Conservation (phyloP, 208 protist genomes). For the Leishmania tropica region DNA sequence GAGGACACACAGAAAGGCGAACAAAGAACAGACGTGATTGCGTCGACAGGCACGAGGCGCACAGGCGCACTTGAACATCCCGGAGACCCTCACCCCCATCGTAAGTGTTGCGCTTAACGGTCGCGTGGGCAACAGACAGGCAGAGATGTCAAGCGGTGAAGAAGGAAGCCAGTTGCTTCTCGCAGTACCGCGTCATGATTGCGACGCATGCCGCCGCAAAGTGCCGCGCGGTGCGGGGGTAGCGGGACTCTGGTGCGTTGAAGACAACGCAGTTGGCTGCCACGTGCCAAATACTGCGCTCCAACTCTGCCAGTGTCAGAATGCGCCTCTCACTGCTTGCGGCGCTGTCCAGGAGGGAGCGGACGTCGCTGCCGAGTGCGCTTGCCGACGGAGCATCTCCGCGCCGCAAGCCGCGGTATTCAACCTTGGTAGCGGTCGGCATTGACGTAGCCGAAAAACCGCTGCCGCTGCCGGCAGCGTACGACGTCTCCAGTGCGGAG, state of each 20-base stretch:
- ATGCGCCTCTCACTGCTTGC: conserved; percentile 28
- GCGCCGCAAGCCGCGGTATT: conserved; percentile 3
- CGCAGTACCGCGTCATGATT: conserved; percentile 71
- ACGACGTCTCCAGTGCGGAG: background rate
- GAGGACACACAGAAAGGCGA: background rate
- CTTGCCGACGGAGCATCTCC: background rate
- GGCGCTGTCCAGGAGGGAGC: conserved; percentile 9
- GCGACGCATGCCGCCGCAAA: conserved; percentile 62
- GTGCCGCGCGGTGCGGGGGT: conserved; percentile 59
- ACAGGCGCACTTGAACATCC: background rate
- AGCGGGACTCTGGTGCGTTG: conserved; percentile 82
- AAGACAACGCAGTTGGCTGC: conserved; percentile 84
- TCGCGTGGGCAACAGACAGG: background rate
- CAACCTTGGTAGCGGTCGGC: background rate
- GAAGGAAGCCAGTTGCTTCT: conserved; percentile 44
- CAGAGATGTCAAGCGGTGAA: background rate
- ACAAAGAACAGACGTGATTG: background rate
- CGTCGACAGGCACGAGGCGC: background rate
- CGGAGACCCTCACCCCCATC: background rate
- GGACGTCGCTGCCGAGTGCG: background rate
- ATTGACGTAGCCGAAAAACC: background rate
- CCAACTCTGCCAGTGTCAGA: conserved; percentile 68
- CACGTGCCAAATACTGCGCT: conserved; percentile 79
- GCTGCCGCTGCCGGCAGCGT: background rate
- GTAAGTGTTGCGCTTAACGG: background rate